Base-by-base conservation (phyloP, 345 rosid species). In the Acer yangbiense region DNA sequence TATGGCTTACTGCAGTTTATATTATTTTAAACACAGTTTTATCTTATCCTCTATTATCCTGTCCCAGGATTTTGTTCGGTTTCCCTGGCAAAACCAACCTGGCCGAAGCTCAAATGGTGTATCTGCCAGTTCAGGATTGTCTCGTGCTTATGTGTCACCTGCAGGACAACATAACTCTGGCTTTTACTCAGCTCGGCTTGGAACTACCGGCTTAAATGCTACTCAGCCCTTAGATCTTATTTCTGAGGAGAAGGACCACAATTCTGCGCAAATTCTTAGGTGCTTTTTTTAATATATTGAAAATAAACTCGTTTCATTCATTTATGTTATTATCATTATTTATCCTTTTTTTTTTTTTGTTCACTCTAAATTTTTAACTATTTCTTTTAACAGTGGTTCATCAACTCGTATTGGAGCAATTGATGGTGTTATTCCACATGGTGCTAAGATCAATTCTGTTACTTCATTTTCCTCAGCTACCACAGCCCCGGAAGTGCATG, bases 11-110 rank as follows among this genome's bases (percentile, higher is more conserved):
- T 84, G 46, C 62, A 16, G 23, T 17, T 20, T 58, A 18, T 14
- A 4, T 18, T 58, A 16, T 4, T 58, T 20, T 18, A 7, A 58
- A 58, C 46, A 43, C 8, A 58, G 23, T 7, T 5, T 18, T 58
- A 20, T 58, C 63, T 58, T 58, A 58, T 21, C 1, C 58, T 35
- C 60, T 62, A 64, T 65, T 29, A 16, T 20, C 27, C 60, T 86
- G 86, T 72, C 83, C 63, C n/a, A 96, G 99, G 99, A 96, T 78
- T 96, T 96, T 78, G 91, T 94, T 83, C 91, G 97, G 82, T 93
- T 92, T 87, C 98, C 98, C 48, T 96, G 89, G 99, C 97, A 94
- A 88, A 96, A 88, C 76, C 99, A 91, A 74, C 90, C 98, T 58
- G 83, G 79, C 83, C 95, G 88, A 80, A 85, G 83, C 43, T 81